Evolutionary conservation across 1,139 yeast species (phyloP).

Genomic region (Blastobotrys serpentis): DNA sequence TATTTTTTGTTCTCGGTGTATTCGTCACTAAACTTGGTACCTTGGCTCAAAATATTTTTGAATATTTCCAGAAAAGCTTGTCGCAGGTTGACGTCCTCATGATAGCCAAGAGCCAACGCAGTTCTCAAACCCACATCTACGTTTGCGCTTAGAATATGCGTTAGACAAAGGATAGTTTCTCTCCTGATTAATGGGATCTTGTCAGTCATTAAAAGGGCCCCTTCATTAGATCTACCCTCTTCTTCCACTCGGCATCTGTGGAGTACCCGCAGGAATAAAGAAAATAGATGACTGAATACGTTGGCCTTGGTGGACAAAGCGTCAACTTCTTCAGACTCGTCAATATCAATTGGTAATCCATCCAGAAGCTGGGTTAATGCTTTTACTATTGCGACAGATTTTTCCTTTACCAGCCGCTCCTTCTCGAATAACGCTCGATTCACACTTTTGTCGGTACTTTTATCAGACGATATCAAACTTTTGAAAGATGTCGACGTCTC

Average conservation of each 20-base stretch:
- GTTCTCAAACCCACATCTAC: constrained; percentile 75
- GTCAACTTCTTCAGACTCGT: constrained; percentile 48
- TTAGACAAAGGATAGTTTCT: constrained; percentile 64
- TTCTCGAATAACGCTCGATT: constrained; percentile 25
- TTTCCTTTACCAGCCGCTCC: constrained; percentile 29
- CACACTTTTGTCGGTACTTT: constrained; percentile 16
- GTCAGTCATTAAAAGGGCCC: constrained; percentile 17
- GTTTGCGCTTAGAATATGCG: constrained; percentile 69
- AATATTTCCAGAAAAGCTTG: constrained; percentile 76
- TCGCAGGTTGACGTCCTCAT: constrained; percentile 62
- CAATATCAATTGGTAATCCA: constrained; percentile 38
- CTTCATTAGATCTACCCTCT: constrained; percentile 18
- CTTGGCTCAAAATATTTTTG: constrained; percentile 58
- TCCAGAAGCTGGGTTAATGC: constrained; percentile 28
- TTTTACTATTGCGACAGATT: constrained; percentile 29
- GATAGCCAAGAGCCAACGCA: constrained; percentile 78
- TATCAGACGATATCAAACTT: constrained; percentile 16
- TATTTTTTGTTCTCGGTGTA: constrained; percentile 35
- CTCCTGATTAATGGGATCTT: constrained; percentile 41
- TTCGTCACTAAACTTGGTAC: constrained; percentile 37
- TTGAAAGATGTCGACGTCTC: constrained; percentile 33
- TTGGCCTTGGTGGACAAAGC: constrained; percentile 58
- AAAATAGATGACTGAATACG: constrained; percentile 70
- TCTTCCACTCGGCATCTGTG: constrained; percentile 51
- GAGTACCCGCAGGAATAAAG: constrained; percentile 65